Conservation (phyloP, 2,329 filamentous ascomycete species). For the Botrytis medusae region DNA sequence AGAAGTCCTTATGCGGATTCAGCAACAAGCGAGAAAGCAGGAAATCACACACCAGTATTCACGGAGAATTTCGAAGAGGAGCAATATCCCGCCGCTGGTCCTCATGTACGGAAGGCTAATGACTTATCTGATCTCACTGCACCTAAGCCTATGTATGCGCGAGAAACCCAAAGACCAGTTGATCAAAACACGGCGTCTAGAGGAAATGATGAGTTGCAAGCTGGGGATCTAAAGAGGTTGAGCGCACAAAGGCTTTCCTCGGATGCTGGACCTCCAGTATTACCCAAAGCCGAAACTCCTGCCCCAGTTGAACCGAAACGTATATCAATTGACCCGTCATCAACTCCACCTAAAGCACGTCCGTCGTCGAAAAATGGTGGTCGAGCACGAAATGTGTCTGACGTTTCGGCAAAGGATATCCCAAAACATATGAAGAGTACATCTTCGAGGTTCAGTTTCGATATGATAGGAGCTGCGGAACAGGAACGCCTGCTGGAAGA, state of each 20-base stretch:
- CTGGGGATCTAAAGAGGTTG: constrained; percentile 19
- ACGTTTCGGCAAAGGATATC: constrained; percentile 47
- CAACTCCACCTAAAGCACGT: constrained; percentile 32
- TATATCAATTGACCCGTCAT: constrained; percentile 34
- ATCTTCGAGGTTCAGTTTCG: constrained; percentile 78
- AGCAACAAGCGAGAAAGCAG: constrained; percentile 31
- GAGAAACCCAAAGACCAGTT: constrained; percentile 29
- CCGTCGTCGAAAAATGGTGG: constrained; percentile 28
- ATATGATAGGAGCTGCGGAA: constrained; percentile 69
- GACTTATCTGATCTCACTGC: constrained; percentile 39
- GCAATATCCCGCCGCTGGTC: constrained; percentile 40
- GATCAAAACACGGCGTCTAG: constrained; percentile 27
- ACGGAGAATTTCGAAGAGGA: constrained; percentile 56
- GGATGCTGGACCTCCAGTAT: constrained; percentile 32
- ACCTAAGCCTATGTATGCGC: constrained; percentile 37
- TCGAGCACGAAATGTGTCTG: constrained; percentile 54
- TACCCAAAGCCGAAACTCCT: constrained; percentile 30
- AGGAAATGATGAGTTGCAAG: constrained; percentile 31
- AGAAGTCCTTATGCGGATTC: constrained; percentile 26
- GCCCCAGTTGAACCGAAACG: constrained; percentile 26
- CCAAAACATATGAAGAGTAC: constrained; percentile 72
- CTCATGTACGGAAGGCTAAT: constrained; percentile 39
- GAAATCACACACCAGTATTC: constrained; percentile 54
- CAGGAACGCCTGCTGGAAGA: constrained; percentile 71
- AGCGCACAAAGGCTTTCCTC: constrained; percentile 29